Evolutionary conservation across 1,284 basidiomycete genomes (phyloP), one percentile per base, ranked within the genome.

Genomic region (Coriolopsis trogii): DNA sequence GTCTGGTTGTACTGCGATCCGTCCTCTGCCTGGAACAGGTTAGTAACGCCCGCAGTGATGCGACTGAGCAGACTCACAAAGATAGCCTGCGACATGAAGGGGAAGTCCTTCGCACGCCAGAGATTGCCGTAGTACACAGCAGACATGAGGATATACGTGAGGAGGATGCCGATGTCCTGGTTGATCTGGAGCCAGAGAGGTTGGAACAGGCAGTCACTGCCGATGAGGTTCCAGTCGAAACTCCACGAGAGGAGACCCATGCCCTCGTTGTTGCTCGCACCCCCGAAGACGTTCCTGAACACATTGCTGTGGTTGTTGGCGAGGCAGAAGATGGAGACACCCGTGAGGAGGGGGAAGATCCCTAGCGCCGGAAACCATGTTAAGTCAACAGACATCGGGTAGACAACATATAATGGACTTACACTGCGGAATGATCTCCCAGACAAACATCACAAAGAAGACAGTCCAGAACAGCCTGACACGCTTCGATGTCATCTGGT

Each of bases 221-320:
- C 63, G 47, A 69, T 69, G 13, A 66, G 50, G 56, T 67, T 69
- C 81, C 84, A 86, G 63, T 86, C 82, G 38, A 85, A 74, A 57
- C 74, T 80, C 53, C 83, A 62, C 6, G 77, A 73, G 21, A 80
- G 62, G 26, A 81, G 53, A 7, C 77, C 79, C 21, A 81, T 71
- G 15, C 79, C 80, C 63, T 85, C 78, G 53, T 86, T 84, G 55
- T 81, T 82, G 56, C 80, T 79, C 3, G 73, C 79, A 21, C 83
- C 82, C 37, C 84, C 83, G 46, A 87, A 85, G 2, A 87, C 63
- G 26, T 76, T 75, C 1, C 82, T 78, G 61, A 85, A 76, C 21
- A 75, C 66, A 0, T 71, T 56, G 20, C 67, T 78, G 18, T 70
- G 67, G 43, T 74, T 82, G 52, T 77, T 73, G 7, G 81, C 84